phyloP scores from a whole-genome alignment of 1,284 basidiomycete genomes.

The Omphalotus olearius region DNA sequence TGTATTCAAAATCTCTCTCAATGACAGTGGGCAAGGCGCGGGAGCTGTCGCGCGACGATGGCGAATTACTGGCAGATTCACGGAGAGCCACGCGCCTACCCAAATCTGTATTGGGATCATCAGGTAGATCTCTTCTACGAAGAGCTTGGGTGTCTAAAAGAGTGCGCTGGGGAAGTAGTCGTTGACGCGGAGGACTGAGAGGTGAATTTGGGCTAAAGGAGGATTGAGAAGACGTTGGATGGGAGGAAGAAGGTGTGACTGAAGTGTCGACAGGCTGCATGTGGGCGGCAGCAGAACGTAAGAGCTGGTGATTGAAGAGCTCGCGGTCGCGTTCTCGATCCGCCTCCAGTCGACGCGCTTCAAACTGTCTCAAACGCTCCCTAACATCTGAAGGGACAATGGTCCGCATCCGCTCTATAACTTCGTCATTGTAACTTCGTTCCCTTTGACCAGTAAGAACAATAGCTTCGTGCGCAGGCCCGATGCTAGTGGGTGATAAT shows the following conservation, averaged over 20 bases:
- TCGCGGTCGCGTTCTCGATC: constrained; percentile 8
- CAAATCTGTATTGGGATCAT: constrained; percentile 42
- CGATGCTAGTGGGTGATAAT: constrained; percentile 14
- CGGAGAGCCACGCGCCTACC: constrained; percentile 50
- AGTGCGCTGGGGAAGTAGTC: constrained; percentile 17
- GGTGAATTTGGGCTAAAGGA: constrained; percentile 16
- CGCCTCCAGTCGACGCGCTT: constrained; percentile 1
- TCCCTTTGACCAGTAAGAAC: constrained; percentile 25
- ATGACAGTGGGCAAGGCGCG: constrained; percentile 23
- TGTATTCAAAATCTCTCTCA: constrained; percentile 30
- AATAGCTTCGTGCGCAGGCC: constrained; percentile 33
- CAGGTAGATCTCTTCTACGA: constrained; percentile 19
- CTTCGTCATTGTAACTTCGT: constrained; percentile 9
- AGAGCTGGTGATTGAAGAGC: neutral
- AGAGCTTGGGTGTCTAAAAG: constrained; percentile 20
- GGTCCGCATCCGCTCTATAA: constrained; percentile 8
- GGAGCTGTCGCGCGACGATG: constrained; percentile 15
- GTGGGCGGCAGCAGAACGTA: constrained; percentile 9
- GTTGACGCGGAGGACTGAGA: constrained; percentile 17
- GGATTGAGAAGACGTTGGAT: constrained; percentile 9
- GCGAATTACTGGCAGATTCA: constrained; percentile 28
- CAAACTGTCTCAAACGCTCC: constrained; percentile 9
- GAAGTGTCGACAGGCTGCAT: constrained; percentile 11
- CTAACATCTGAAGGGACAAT: constrained; percentile 6
- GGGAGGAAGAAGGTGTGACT: constrained; percentile 8